Evolutionary conservation across 2,329 filamentous ascomycete genomes (phyloP), one percentile per base, ranked within the genome.

Genomic region (Eutypella sp.): DNA sequence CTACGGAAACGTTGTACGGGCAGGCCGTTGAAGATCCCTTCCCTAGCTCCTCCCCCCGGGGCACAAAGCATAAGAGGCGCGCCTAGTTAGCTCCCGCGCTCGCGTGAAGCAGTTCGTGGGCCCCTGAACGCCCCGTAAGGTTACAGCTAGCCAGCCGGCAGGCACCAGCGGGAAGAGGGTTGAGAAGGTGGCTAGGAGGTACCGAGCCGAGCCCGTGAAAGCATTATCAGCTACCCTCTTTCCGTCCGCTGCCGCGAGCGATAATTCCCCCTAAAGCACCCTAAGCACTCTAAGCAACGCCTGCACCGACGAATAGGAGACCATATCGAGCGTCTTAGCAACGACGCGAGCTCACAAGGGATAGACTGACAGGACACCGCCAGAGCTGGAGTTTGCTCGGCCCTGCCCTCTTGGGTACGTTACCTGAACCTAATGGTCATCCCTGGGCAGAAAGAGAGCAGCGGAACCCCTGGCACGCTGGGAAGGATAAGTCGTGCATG

Each of bases 1-100:
- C 46, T 56, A 55, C 42, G 39, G 45, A n/a, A n/a, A 40, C 38
- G 45, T 39, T 24, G 36, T n/a, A n/a, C n/a, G n/a, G n/a, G n/a
- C n/a, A 39, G 2, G 24, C 24, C 24, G 24, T 22, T 29, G 34
- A 24, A 33, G 15, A 37, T n/a, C n/a, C n/a, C n/a, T n/a, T n/a
- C n/a, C n/a, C n/a, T n/a, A n/a, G n/a, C n/a, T n/a, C n/a, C n/a
- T n/a, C n/a, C n/a, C 29, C 16, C 40, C 20, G 8, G 24, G 19
- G 2, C 2, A 50, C 41, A 40, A 37, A 49, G 42, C 40, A 43
- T 47, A 41, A 15, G 3, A 33, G 11, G 29, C 29, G 29, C 29
- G 16, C 5, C 13, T 15, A 33, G 29, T 33, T 33, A 33, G 29
- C 16, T 33, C 13, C 20, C 20, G 10, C 20, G 3, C 18, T 11